Evolutionary conservation across 495 filamentous ascomycete species (phyloP).

Genomic region (Daldinia grandis): DNA sequence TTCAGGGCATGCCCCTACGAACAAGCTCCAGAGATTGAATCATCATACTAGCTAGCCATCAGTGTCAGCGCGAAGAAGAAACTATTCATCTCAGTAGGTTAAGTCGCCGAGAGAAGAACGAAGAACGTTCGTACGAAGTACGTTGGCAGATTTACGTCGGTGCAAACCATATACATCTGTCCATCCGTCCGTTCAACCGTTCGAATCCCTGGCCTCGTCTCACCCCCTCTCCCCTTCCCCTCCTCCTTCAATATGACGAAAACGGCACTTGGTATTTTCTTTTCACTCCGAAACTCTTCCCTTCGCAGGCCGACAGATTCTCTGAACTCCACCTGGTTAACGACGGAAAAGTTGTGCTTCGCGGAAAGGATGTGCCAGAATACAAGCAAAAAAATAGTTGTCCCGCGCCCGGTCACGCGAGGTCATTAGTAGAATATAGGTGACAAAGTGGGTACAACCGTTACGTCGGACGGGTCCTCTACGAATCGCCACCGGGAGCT

Average conservation of each 20-base stretch:
- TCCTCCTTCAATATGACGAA: conserved; percentile 16
- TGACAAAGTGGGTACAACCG: neutral
- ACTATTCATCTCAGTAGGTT: neutral
- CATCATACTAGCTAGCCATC: neutral
- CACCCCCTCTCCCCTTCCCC: neutral
- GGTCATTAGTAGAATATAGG: conserved; percentile 39
- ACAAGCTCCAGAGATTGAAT: conserved; percentile 5
- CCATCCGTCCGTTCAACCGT: conserved; percentile 9
- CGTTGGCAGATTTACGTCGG: conserved; percentile 10
- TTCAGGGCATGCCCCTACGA: conserved; percentile 13
- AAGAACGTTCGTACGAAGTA: conserved; percentile 1
- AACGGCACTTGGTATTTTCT: conserved; percentile 23
- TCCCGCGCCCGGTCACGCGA: conserved; percentile 41
- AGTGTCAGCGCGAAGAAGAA: conserved; percentile 1
- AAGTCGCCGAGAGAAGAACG: neutral
- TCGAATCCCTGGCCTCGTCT: neutral
- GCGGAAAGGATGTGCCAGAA: conserved; percentile 32
- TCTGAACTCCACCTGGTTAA: conserved; percentile 42
- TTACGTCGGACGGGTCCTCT: conserved; percentile 39
- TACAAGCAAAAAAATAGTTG: conserved; percentile 34
- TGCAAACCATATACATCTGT: conserved; percentile 6
- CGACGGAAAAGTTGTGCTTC: conserved; percentile 44
- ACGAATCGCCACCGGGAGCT: conserved; percentile 60
- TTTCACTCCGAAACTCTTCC: conserved; percentile 29
- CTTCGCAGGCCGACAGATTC: conserved; percentile 40